Conservation (phyloP, 768 basidiomycete genomes). For the Lactifluus pinguis region DNA sequence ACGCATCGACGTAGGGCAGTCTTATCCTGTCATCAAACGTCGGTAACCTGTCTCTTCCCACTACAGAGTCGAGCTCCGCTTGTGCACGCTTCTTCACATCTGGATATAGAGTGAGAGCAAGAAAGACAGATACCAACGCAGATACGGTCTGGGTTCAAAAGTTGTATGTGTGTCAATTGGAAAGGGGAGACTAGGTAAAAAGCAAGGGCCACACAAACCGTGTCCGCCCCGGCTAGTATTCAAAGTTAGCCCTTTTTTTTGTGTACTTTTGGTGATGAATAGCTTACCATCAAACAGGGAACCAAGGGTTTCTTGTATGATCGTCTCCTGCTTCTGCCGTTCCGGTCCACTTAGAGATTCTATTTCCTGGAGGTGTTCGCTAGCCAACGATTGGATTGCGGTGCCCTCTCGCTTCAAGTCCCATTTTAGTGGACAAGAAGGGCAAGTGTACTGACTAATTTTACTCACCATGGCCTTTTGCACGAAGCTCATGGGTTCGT, state of each 20-base stretch:
- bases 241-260: neutral
- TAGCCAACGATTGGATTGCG: neutral
- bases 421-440: neutral
- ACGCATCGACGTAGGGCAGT: slow-evolving; percentile 21
- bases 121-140: slow-evolving; percentile 1
- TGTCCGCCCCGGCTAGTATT: slow-evolving; percentile 6
- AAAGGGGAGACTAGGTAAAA: neutral
- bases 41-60: slow-evolving; percentile 24
- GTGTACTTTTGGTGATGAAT: too few relatives aligned
- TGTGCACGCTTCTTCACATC: slow-evolving; percentile 16
- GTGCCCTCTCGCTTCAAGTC: neutral
- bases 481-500: slow-evolving; percentile 3
- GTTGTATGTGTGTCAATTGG: neutral
- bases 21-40: slow-evolving; percentile 20
- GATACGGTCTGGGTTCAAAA: neutral
- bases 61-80: slow-evolving; percentile 23
- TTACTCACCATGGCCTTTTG: neutral
- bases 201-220: neutral
- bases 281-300: slow-evolving; percentile 2
- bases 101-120: slow-evolving; percentile 1
- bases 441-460: too few relatives aligned
- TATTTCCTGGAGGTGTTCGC: neutral
- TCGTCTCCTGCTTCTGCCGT: neutral
- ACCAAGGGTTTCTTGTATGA: neutral
- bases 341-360: neutral